Base-by-base conservation (phyloP, 768 basidiomycete genomes). In the Tylopilus balloui region DNA sequence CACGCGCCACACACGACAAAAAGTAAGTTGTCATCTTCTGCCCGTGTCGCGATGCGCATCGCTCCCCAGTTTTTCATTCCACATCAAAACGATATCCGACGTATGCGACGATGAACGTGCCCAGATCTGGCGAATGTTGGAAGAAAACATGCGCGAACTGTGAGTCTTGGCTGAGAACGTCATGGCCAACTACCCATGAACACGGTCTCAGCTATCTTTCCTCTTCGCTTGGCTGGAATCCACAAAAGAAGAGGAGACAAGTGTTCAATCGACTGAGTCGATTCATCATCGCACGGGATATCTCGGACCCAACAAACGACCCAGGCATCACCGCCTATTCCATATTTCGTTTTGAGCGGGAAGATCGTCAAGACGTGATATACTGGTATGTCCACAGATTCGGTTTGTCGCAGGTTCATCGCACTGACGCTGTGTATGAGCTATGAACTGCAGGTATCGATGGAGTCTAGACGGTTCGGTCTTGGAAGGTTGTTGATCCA, bases 291-390 rank as follows among this genome's bases (percentile, higher is more conserved):
- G 70, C 76, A 7, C 51, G 44, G 21, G 53, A 47, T 21, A 14
- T 37, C 24, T 52, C 59, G 19, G 50, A 37, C 47, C 58, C 20
- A 48, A 14, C 51, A 32, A 25, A 20, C 54, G 55, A 43, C 55
- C 75, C 21, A 52, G 70, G 46, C 4, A 15, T 70, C 3, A 43
- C 67, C 15, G 77, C 71, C 9, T 78, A 70, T 57, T 55, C 73
- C 14, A 79, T 80, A 68, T 90, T 91, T 62, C 79, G 88, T 1
- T 92, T 92, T 51, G 88, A 90, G 47, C 60, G 69, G 24, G 90
- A 92, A 54, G 73, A 79, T 9, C 71, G 69, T 5, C 73, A 79
- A 51, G 67, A 80, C 48, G 65, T 87, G 3, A 42, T 88, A 3
- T 92, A 92, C 61, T 91, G 88, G 89, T 88, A 56, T 23, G 64